Base-by-base conservation (phyloP, 805 yeast species). In the Candida adriatica region DNA sequence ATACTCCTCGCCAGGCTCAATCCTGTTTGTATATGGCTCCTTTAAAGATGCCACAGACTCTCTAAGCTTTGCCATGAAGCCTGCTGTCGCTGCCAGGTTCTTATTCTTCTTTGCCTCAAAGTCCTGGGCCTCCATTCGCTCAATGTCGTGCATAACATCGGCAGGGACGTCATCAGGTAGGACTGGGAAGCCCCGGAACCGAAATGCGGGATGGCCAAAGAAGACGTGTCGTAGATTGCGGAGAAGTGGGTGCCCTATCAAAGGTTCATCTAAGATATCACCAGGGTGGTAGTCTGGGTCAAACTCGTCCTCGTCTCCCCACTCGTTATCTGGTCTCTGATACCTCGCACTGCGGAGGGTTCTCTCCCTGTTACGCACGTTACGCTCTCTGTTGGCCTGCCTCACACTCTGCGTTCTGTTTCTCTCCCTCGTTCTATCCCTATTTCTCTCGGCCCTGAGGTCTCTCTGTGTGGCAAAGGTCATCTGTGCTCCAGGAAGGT, bases 1-100 rank as follows among this genome's bases (percentile, higher is more conserved):
- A 4, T 69, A 63, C 8, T 62, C 55, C 20, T 60, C 58, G n/a
- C 42, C 53, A 11, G 54, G 49, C 0, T 59, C 52, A 18, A 64
- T 50, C 3, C 52, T 53, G 1, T 37, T 20, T 0, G 54, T 41
- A 18, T 18, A 51, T 8, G 55, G 53, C 2, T 31, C 19, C 10
- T 27, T 36, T 2, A 46, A 11, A 3, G 5, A 17, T 6, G 14
- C 16, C 0, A 31, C 17, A 15, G 29, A 25, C 6, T 26, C 33
- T 4, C 25, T 11, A 10, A 8, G 22, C 22, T 19, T 11, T 11
- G 22, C 11, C 22, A 19, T 23, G 25, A 23, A 11, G 7, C 8
- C 15, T 23, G 14, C 8, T n/a, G 25, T 8, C 8, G 7, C 7
- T 7, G 7, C 13, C 25, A 23, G 9, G 13, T 8, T 23, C 13